Evolutionary conservation across 805 yeast species (phyloP).

Genomic region (Wickerhamomyces hampshirensis): DNA sequence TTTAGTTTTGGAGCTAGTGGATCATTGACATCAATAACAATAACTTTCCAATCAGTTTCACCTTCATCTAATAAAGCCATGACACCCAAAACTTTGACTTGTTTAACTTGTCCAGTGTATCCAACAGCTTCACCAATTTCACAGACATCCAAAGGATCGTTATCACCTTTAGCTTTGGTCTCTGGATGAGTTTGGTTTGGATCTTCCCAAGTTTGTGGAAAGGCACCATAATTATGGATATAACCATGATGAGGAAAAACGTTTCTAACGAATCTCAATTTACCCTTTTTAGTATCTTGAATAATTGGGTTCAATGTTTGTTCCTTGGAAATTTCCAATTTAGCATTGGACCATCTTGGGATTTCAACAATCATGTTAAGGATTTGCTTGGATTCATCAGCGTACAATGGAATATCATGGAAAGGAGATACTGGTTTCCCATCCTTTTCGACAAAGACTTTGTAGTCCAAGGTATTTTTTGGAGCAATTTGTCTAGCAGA

Average conservation of each 20-base stretch:
- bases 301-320: slow-evolving; percentile 83
- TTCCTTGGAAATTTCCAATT: slow-evolving; percentile 90
- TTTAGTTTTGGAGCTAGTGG: slow-evolving; percentile 83
- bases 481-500: slow-evolving; percentile 93
- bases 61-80: slow-evolving; percentile 94
- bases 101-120: slow-evolving; percentile 69
- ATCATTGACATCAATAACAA: slow-evolving; percentile 77
- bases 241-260: slow-evolving; percentile 99
- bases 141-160: slow-evolving; percentile 83
- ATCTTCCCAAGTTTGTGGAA: slow-evolving; percentile 64
- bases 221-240: slow-evolving; percentile 97
- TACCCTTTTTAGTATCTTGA: slow-evolving; percentile 97
- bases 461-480: slow-evolving; percentile 91
- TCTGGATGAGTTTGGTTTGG: slow-evolving; percentile 60
- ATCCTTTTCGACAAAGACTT: slow-evolving; percentile 84
- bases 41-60: slow-evolving; percentile 88
- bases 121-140: slow-evolving; percentile 71
- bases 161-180: slow-evolving; percentile 70
- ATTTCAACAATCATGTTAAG: slow-evolving; percentile 92
- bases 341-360: slow-evolving; percentile 98
- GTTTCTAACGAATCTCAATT: slow-evolving; percentile 92
- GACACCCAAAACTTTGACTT: slow-evolving; percentile 90
- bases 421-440: slow-evolving; percentile 93
- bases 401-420: slow-evolving; percentile 91
- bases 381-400: slow-evolving; percentile 87